Evolutionary conservation across 352 stramenopile genomes (phyloP).

Genomic region (Globisporangium cystogenes): DNA sequence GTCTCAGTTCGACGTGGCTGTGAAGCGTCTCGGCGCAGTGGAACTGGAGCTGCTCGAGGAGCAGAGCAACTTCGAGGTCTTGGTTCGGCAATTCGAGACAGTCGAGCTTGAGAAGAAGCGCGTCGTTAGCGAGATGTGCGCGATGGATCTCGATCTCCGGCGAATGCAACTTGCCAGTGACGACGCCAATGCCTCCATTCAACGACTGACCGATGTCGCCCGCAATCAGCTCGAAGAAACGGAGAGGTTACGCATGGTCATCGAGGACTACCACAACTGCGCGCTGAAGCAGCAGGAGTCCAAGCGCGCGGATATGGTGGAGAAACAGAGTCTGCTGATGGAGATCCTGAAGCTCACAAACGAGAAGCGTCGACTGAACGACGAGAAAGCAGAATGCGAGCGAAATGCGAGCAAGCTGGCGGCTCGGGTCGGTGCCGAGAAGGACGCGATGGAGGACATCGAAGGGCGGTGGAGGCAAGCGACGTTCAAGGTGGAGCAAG

Average conservation of each 20-base stretch:
- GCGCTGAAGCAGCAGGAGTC: conserved; percentile 11
- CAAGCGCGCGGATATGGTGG: conserved; percentile 19
- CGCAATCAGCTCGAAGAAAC: background rate
- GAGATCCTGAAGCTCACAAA: conserved; percentile 50
- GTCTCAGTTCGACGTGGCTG: conserved; percentile 23
- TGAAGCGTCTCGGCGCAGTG: conserved; percentile 53
- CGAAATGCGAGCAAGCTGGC: conserved; percentile 15
- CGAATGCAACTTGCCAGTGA: background rate
- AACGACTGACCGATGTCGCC: background rate
- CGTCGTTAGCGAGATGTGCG: too few relatives aligned
- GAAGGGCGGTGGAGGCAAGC: conserved; percentile 44
- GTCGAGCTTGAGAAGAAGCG: conserved; percentile 22
- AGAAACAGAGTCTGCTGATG: conserved; percentile 39
- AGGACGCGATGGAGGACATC: conserved; percentile 46
- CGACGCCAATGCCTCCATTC: background rate
- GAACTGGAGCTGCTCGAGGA: conserved; percentile 64
- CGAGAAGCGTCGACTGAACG: conserved; percentile 22
- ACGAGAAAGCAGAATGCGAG: conserved; percentile 27
- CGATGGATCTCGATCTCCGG: background rate
- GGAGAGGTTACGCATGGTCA: conserved; percentile 1
- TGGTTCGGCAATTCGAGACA: conserved; percentile 59
- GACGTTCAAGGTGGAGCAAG: conserved; percentile 49
- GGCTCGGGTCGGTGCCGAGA: conserved; percentile 40
- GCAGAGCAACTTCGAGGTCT: conserved; percentile 58
- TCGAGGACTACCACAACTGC: background rate